Percentiles rank a stretch among this genome's conserved stretches.
These are phyloP conservation scores for Exsudoporus floridanus DNA, from an alignment of 1,284 basidiomycete species.

Conservation along the genomic window DNA sequence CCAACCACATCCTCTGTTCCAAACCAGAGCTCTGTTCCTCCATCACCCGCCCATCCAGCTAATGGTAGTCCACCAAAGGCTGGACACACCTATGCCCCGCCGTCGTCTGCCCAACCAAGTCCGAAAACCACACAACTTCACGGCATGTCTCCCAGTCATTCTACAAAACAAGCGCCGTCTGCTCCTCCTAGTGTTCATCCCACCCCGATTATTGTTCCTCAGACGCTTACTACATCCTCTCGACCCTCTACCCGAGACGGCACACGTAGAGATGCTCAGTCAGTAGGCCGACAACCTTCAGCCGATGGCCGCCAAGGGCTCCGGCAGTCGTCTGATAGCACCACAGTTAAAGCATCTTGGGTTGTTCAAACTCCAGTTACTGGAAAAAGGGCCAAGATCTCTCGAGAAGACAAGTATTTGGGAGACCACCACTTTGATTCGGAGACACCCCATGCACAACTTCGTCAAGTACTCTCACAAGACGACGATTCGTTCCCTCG, in stretches of 20 bases:
- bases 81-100: slow-evolving; percentile 7
- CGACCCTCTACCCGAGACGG: slow-evolving; percentile 31
- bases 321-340: slow-evolving; percentile 16
- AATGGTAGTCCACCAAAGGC: slow-evolving; percentile 18
- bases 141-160: slow-evolving; percentile 11
- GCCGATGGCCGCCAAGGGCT: slow-evolving; percentile 11
- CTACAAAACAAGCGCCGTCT: slow-evolving; percentile 23
- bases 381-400: slow-evolving; percentile 16
- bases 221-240: slow-evolving; percentile 22
- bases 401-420: slow-evolving; percentile 34
- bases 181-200: slow-evolving; percentile 16
- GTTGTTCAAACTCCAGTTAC: slow-evolving; percentile 33
- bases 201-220: slow-evolving; percentile 25
- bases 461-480: slow-evolving; percentile 36
- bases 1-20: slow-evolving; percentile 12
- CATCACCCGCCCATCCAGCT: slow-evolving; percentile 18
- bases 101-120: slow-evolving; percentile 26
- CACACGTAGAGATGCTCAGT: slow-evolving; percentile 10
- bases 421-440: slow-evolving; percentile 17
- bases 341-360: slow-evolving; percentile 35
- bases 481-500: slow-evolving; percentile 29
- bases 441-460: slow-evolving; percentile 31
- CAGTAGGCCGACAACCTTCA: slow-evolving; percentile 12
- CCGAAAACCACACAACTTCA: slow-evolving; percentile 26
- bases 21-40: slow-evolving; percentile 21